These are phyloP conservation scores for Malus hybrid DNA, from an alignment of 331 rosid genomes.

Conservation along the genomic window DNA sequence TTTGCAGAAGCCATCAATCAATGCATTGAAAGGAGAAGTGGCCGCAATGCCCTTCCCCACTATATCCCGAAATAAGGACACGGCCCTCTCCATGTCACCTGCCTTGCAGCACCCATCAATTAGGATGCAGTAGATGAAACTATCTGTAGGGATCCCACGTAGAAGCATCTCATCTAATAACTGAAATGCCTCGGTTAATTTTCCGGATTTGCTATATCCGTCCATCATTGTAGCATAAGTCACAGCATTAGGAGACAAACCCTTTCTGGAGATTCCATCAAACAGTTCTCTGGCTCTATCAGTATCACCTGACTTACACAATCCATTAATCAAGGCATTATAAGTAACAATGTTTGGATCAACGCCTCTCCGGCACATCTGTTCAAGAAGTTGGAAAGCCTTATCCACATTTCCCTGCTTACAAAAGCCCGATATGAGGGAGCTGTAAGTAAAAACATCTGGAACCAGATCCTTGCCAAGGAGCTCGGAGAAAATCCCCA, in stretches of 20 bases:
- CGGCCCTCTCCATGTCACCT: constrained; percentile 27
- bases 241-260: constrained; percentile 29
- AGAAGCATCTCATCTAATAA: constrained; percentile 34
- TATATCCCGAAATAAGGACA: constrained; percentile 28
- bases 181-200: constrained; percentile 24
- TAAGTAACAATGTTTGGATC: constrained; percentile 32
- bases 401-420: constrained; percentile 30
- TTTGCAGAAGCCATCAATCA: constrained; percentile 43
- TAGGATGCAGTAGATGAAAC: constrained; percentile 31
- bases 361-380: constrained; percentile 31
- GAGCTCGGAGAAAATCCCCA: constrained; percentile 33
- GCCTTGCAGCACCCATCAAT: constrained; percentile 35
- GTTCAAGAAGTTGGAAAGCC: constrained; percentile 34
- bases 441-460: constrained; percentile 28
- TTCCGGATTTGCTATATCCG: constrained; percentile 38
- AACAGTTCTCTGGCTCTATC: constrained; percentile 34
- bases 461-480: constrained; percentile 31
- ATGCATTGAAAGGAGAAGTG: constrained; percentile 29
- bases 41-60: constrained; percentile 31
- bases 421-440: constrained; percentile 40
- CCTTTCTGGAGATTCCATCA: constrained; percentile 25
- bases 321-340: constrained; percentile 39
- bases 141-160: constrained; percentile 28
- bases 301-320: constrained; percentile 42
- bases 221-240: constrained; percentile 35